A percentile compares a stretch with the other conserved stretches of the same genome.
Evolutionary conservation across 2,329 filamentous ascomycete species (phyloP).

Genomic region (Hymenoscyphus occultus): DNA sequence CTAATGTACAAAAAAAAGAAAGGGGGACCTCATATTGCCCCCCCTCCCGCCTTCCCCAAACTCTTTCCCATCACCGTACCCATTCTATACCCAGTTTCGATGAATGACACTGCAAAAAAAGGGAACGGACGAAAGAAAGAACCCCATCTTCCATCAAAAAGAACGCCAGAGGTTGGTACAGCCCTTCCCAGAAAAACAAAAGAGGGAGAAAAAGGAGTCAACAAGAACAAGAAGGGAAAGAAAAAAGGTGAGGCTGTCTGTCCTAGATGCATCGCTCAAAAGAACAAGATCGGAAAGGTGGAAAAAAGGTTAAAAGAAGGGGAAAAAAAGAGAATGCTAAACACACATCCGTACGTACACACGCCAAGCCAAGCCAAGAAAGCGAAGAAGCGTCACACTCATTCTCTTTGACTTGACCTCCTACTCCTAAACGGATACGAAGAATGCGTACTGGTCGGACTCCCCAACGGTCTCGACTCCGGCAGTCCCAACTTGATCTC

Average conservation of each 20-base stretch:
- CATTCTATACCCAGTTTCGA: too few relatives aligned
- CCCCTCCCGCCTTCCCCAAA: too few relatives aligned
- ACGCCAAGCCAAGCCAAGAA: background rate
- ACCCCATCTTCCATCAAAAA: too few relatives aligned
- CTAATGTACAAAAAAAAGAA: too few relatives aligned
- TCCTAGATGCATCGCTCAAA: slow-evolving; percentile 20
- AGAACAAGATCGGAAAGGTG: slow-evolving; percentile 16
- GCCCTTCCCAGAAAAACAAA: too few relatives aligned
- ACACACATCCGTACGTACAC: background rate
- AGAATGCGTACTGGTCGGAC: slow-evolving; percentile 24
- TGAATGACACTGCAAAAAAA: too few relatives aligned
- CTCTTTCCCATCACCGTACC: too few relatives aligned
- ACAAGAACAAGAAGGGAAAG: background rate
- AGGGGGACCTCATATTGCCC: too few relatives aligned
- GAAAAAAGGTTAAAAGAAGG: background rate
- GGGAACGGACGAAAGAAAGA: too few relatives aligned
- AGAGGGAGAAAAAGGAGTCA: too few relatives aligned
- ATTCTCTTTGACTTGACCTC: slow-evolving; percentile 22
- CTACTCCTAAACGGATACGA: slow-evolving; percentile 21
- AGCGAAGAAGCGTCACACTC: background rate
- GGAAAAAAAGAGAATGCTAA: background rate
- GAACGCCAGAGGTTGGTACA: too few relatives aligned
- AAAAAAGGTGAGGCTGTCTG: background rate
- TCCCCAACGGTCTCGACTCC: slow-evolving; percentile 23
- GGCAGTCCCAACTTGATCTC: slow-evolving; percentile 61